Percentiles rank a stretch among this genome's conserved stretches.
These are phyloP conservation scores for Phascolomyces articulosus DNA, from an alignment of 371 early-diverging fungal genomes.

Conservation along the genomic window DNA sequence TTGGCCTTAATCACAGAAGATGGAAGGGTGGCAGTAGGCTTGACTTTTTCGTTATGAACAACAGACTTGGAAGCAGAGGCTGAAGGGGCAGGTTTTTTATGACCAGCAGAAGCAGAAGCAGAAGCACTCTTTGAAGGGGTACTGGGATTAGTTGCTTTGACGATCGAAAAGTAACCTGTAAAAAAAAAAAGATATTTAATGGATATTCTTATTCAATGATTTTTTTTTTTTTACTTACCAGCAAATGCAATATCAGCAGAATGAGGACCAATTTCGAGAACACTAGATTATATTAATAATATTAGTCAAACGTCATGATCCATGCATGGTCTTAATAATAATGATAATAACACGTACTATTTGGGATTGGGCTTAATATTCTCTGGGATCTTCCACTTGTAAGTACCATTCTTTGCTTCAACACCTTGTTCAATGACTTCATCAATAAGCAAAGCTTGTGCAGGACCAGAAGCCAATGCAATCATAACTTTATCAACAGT, in stretches of 20 bases:
- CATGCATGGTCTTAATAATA: background rate
- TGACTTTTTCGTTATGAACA: background rate
- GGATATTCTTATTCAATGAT: background rate
- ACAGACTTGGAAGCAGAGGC: conserved; percentile 5
- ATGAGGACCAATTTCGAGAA: conserved; percentile 44
- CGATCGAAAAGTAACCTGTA: conserved; percentile 20
- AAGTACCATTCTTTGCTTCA: conserved; percentile 28
- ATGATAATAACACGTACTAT: conserved; percentile 21
- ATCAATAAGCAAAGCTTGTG: conserved; percentile 36
- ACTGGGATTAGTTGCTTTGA: background rate
- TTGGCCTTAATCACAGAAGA: conserved; percentile 1
- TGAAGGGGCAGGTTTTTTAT: background rate
- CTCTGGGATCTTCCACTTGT: conserved; percentile 42
- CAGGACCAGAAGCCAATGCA: conserved; percentile 46
- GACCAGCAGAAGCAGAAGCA: no score
- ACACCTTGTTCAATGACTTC: conserved; percentile 42
- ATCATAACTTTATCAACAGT: conserved; percentile 25
- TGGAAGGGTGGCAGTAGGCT: conserved; percentile 17
- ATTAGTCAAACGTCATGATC: background rate
- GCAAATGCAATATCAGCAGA: conserved; percentile 47
- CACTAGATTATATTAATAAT: conserved; percentile 24
- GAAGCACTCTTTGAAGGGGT: background rate
- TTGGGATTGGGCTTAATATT: conserved; percentile 34
- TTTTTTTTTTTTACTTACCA: conserved; percentile 20
- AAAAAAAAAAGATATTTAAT: background rate